A percentile compares a stretch with the other conserved stretches of the same genome.
Evolutionary conservation across 495 filamentous ascomycete genomes (phyloP).

Genomic region (Hyaloscypha hepaticicola): DNA sequence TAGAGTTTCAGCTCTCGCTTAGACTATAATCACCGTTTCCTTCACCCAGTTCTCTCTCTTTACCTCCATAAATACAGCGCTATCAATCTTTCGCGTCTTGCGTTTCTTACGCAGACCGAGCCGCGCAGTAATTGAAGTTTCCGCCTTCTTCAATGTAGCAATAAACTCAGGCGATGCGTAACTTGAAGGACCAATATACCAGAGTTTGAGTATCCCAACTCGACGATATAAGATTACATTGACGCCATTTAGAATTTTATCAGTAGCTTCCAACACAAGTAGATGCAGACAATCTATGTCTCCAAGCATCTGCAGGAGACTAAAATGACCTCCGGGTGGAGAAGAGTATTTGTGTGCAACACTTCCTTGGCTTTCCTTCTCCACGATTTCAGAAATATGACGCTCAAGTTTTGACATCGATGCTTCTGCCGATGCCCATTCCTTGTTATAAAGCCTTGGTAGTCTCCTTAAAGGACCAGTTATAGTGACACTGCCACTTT

Average conservation of each 20-base stretch:
- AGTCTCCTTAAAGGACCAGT: constrained; percentile 21
- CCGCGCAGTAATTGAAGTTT: constrained; percentile 21
- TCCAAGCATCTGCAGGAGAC: constrained; percentile 21
- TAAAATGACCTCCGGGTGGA: constrained; percentile 23
- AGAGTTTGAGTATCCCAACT: constrained; percentile 23
- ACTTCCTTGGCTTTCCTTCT: constrained; percentile 23
- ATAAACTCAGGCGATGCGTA: constrained; percentile 16
- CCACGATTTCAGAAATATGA: constrained; percentile 22
- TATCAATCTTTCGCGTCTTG: constrained; percentile 10
- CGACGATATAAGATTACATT: constrained; percentile 26
- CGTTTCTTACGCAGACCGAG: constrained; percentile 15
- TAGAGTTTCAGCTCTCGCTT: constrained; percentile 18
- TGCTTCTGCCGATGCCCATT: constrained; percentile 22
- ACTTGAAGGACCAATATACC: constrained; percentile 23
- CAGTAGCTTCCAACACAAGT: constrained; percentile 24
- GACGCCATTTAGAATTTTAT: constrained; percentile 16
- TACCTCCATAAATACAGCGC: constrained; percentile 18
- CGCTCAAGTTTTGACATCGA: constrained; percentile 24
- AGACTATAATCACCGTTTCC: constrained; percentile 24
- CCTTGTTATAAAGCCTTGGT: constrained; percentile 23
- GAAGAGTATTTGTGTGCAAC: constrained; percentile 21
- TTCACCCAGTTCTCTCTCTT: constrained; percentile 23
- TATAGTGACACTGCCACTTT: constrained; percentile 22
- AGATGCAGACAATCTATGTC: constrained; percentile 15
- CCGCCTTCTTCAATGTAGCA: constrained; percentile 16